phyloP scores from a whole-genome alignment of 140 eudicot genomes.

The Cichorium intybus region DNA sequence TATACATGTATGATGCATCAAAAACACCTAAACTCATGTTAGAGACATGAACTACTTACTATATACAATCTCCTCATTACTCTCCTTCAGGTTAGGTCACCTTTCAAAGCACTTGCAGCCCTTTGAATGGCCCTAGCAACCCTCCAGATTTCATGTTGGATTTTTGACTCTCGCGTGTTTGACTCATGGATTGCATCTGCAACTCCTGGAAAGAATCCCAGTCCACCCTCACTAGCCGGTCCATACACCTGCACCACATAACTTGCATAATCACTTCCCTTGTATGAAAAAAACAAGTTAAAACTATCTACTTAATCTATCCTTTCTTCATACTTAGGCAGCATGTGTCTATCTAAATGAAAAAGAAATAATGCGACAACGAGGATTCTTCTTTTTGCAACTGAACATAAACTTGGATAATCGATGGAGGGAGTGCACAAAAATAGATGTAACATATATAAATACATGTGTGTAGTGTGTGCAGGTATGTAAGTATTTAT shows the following conservation, averaged over 20 bases:
- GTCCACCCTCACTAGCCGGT: constrained; percentile 54
- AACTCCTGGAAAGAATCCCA: constrained; percentile 69
- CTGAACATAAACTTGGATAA: too few species aligned
- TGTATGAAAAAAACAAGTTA: neutral
- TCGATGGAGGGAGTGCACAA: too few species aligned
- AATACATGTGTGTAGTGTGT: neutral
- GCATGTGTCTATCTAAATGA: too few species aligned
- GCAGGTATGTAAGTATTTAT: neutral
- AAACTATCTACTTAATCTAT: too few species aligned
- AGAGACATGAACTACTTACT: constrained; percentile 4
- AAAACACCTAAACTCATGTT: constrained; percentile 15
- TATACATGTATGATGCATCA: constrained; percentile 1
- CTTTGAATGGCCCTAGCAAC: constrained; percentile 84
- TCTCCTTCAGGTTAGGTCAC: constrained; percentile 45
- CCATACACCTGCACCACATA: constrained; percentile 60
- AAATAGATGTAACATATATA: neutral
- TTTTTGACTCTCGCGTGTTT: neutral
- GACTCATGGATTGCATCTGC: constrained; percentile 50
- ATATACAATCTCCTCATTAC: constrained; percentile 3
- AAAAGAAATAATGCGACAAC: too few species aligned
- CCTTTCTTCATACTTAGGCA: too few species aligned
- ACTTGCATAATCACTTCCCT: neutral
- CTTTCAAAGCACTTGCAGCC: constrained; percentile 60
- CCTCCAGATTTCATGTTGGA: constrained; percentile 91
- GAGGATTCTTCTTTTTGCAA: too few species aligned